Evolutionary conservation across 2,329 filamentous ascomycete species (phyloP).

Genomic region (Biscogniauxia marginata): DNA sequence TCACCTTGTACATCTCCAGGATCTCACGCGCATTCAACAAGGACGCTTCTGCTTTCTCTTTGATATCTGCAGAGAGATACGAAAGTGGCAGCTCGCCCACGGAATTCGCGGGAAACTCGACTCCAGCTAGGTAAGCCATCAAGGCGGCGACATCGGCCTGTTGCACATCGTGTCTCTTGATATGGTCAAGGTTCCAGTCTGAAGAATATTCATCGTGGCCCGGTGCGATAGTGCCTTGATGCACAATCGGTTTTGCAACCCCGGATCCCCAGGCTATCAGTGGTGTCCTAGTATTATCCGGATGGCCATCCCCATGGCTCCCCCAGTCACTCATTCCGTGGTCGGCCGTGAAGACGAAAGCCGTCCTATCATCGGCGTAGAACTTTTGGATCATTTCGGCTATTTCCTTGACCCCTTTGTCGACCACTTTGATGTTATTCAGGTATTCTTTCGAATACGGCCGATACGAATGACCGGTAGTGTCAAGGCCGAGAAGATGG

Average conservation of each 20-base stretch:
- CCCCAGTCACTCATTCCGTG: constrained; percentile 99
- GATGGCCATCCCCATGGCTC: constrained; percentile 97
- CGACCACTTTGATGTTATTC: constrained; percentile 90
- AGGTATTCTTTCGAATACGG: constrained; percentile 96
- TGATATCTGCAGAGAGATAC: constrained; percentile 69
- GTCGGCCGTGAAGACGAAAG: constrained; percentile 95
- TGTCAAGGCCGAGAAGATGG: constrained; percentile 89
- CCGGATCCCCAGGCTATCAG: constrained; percentile 93
- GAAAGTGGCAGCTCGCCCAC: constrained; percentile 88
- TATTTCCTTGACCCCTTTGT: constrained; percentile 83
- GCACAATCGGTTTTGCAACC: constrained; percentile 69
- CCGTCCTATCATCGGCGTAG: constrained; percentile 80
- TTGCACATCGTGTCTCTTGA: constrained; percentile 85
- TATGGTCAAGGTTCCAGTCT: constrained; percentile 79
- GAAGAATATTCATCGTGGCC: constrained; percentile 91
- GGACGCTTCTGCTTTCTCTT: constrained; percentile 80
- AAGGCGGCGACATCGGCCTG: constrained; percentile 93
- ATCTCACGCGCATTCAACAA: constrained; percentile 84
- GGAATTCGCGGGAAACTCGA: constrained; percentile 93
- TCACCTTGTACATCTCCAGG: constrained; percentile 93
- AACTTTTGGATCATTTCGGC: constrained; percentile 80
- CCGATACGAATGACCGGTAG: constrained; percentile 78
- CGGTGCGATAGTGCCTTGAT: constrained; percentile 56
- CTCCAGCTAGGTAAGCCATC: constrained; percentile 87
- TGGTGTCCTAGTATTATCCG: constrained; percentile 93